Base-by-base conservation (phyloP, 2,329 filamentous ascomycete genomes). In the Akanthomyces muscarius region DNA sequence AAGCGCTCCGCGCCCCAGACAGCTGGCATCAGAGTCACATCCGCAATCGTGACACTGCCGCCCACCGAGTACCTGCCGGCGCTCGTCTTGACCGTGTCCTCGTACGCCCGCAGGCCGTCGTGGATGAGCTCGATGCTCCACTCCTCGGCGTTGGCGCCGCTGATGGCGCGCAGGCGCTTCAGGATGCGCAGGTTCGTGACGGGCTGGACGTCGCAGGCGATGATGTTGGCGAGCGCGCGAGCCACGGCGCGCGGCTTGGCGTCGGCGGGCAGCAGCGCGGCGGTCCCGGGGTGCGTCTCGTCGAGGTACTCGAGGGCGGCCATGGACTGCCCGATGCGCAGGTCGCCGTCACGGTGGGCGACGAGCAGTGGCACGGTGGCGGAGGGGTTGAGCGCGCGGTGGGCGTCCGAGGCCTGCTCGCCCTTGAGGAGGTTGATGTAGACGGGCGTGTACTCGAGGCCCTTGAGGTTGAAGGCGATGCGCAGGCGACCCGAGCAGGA, bases 271-370 rank as follows among this genome's bases (percentile, higher is more conserved):
- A 87, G 76, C 1, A 87, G 76, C 0, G 74, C 67, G 0, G 70
- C 68, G 0, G 68, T 64, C 0, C 75, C 68, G 0, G 82, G 79
- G 50, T 80, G 79, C 1, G 72, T 71, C 66, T 88, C 85, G 54
- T 88, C 85, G 3, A 89, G 77, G 65, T 83, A 89, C 68, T 88
- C 85, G 4, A 89, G 76, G 0, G 84, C 85, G 1, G 86, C 82
- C 42, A 86, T 70, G 5, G 84, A 87, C 68, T 87, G 84, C 5
- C 78, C 80, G 36, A 83, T 79, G n/a, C 73, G 75, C 45, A 84
- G 74, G 3, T 66, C 67, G 41, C 41, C 50, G 0, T 67, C 61
- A 2, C 71, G 62, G 6, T 74, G 71, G 63, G 77, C 70, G 23
- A 82, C 70, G 30, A 88, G 78, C 0, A 84, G 78, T 0, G 85